These are phyloP conservation scores for Stachybotrys chartarum DNA, from an alignment of 2,329 filamentous ascomycete species.

Conservation along the genomic window DNA sequence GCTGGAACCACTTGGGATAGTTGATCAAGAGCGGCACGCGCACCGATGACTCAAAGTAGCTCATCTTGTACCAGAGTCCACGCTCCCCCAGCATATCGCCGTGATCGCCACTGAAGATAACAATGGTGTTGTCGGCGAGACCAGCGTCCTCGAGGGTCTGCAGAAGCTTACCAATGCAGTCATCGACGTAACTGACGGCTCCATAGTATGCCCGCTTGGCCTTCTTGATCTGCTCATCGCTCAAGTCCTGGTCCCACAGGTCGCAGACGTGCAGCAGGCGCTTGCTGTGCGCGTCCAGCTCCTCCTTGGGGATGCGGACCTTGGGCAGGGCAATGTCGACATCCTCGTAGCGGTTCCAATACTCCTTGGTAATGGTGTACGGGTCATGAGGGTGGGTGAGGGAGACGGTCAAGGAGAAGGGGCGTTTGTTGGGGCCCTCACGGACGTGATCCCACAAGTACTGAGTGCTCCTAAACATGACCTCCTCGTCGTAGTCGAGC, in stretches of 20 bases:
- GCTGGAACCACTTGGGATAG: conserved; percentile 66
- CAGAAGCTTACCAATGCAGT: conserved; percentile 80
- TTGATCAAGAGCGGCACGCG: conserved; percentile 83
- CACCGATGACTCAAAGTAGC: conserved; percentile 86
- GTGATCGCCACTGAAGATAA: conserved; percentile 90
- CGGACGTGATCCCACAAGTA: conserved; percentile 88
- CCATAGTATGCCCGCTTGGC: conserved; percentile 88
- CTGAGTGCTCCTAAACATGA: conserved; percentile 85
- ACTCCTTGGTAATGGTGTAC: conserved; percentile 89
- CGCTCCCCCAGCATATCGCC: conserved; percentile 95
- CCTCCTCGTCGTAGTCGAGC: conserved; percentile 92
- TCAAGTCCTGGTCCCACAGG: conserved; percentile 76
- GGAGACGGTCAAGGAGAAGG: conserved; percentile 85
- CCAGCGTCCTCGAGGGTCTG: conserved; percentile 71
- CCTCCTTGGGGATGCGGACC: conserved; percentile 68
- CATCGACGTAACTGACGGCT: conserved; percentile 88
- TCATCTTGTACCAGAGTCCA: conserved; percentile 96
- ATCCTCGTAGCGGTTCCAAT: conserved; percentile 86
- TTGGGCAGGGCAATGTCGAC: conserved; percentile 82
- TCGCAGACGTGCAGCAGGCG: conserved; percentile 82
- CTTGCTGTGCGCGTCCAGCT: conserved; percentile 82
- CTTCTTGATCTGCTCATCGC: conserved; percentile 76
- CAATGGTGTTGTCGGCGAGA: conserved; percentile 77
- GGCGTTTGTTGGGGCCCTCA: conserved; percentile 63
- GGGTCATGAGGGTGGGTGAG: conserved; percentile 93